phyloP scores from a whole-genome alignment of 306 rosid genomes.

The Prinsepia uniflora region DNA sequence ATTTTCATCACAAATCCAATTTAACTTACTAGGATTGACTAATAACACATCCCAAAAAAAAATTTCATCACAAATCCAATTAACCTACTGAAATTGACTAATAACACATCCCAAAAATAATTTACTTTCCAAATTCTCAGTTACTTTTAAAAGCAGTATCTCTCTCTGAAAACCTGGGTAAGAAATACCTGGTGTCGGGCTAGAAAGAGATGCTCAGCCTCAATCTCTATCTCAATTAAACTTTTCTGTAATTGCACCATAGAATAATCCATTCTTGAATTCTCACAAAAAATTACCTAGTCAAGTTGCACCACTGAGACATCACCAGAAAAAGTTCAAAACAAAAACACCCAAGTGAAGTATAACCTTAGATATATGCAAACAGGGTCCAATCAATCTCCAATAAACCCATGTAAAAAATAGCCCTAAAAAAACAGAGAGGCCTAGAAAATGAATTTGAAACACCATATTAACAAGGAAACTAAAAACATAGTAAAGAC shows the following conservation, averaged over 20 bases:
- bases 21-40: too few relatives aligned
- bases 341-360: too few relatives aligned
- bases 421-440: too few relatives aligned
- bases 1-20: neutral
- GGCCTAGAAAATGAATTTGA: too few relatives aligned
- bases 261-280: slow-evolving; percentile 47
- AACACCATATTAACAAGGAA: too few relatives aligned
- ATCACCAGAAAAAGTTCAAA: neutral
- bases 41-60: too few relatives aligned
- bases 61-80: too few relatives aligned
- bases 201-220: slow-evolving; percentile 74
- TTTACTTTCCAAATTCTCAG: neutral
- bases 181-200: slow-evolving; percentile 59
- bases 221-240: slow-evolving; percentile 60
- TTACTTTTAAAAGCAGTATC: neutral
- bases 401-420: too few relatives aligned
- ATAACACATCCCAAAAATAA: too few relatives aligned
- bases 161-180: neutral
- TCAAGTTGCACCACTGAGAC: neutral
- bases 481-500: too few relatives aligned
- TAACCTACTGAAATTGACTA: too few relatives aligned
- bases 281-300: neutral
- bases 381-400: too few relatives aligned
- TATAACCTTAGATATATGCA: neutral
- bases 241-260: slow-evolving; percentile 45